phyloP scores from a whole-genome alignment of 2,329 filamentous ascomycete genomes.

The Aspergillus quadricinctus region DNA sequence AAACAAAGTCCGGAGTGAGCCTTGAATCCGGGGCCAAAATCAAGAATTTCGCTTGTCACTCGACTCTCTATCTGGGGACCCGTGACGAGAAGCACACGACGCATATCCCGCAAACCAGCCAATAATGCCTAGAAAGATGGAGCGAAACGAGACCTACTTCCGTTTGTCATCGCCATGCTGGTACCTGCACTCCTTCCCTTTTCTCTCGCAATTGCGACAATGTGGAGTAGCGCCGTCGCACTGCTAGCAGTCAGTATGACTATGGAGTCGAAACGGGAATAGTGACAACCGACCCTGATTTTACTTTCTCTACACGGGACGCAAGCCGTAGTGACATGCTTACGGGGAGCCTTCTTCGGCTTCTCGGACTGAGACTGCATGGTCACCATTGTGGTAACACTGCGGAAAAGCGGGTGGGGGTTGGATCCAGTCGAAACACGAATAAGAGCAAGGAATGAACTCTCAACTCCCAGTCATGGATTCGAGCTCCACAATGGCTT shows the following conservation, averaged over 20 bases:
- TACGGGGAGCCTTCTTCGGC: constrained; percentile 32
- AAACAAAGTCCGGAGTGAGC: not conserved
- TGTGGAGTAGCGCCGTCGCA: constrained; percentile 36
- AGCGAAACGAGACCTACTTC: constrained; percentile 26
- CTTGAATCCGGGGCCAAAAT: not conserved
- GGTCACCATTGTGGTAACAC: constrained; percentile 1
- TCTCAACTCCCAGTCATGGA: not conserved
- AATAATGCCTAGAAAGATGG: not conserved
- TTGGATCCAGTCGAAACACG: not conserved
- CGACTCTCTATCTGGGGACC: not conserved
- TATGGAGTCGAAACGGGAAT: not conserved
- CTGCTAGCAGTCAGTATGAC: constrained; percentile 14
- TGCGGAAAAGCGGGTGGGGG: not conserved
- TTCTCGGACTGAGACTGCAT: constrained; percentile 25
- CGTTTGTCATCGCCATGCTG: constrained; percentile 39
- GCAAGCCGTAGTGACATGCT: constrained; percentile 44
- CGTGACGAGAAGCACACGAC: not conserved
- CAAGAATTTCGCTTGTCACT: not conserved
- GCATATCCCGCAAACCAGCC: not conserved
- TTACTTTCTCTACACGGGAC: constrained; percentile 45
- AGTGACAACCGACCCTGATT: constrained; percentile 32
- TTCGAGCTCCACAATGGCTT: not conserved
- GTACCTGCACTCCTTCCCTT: constrained; percentile 36
- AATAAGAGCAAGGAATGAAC: not conserved
- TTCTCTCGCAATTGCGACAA: constrained; percentile 37